phyloP scores from a whole-genome alignment of 352 stramenopile species.

The Phytophthora litchii region DNA sequence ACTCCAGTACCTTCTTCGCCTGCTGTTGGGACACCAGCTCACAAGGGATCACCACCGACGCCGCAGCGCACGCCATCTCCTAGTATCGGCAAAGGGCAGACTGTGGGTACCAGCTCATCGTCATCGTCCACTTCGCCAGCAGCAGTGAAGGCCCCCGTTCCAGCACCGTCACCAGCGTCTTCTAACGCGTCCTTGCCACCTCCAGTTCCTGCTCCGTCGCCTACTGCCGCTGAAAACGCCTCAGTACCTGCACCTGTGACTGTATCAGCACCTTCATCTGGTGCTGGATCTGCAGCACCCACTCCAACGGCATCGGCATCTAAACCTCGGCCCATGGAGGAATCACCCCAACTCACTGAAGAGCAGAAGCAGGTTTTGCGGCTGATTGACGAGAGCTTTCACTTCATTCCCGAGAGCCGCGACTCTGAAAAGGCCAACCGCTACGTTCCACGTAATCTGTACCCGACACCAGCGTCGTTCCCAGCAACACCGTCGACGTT shows the following conservation, averaged over 20 bases:
- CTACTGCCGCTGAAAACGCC: conserved; percentile 9
- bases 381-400: conserved; percentile 90
- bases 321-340: conserved; percentile 35
- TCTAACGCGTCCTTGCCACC: conserved; percentile 38
- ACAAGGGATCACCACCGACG: conserved; percentile 45
- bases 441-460: conserved; percentile 96
- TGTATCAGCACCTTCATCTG: conserved; percentile 21
- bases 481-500: conserved; percentile 88
- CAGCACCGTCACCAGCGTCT: conserved; percentile 30
- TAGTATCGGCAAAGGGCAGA: conserved; percentile 32
- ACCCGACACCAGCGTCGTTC: conserved; percentile 92
- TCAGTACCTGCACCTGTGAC: conserved; percentile 7
- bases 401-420: conserved; percentile 88
- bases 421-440: conserved; percentile 92
- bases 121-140: conserved; percentile 46
- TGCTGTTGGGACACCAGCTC: conserved; percentile 34
- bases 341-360: conserved; percentile 66
- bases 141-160: conserved; percentile 25
- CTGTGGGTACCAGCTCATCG: conserved; percentile 33
- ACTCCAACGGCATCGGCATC: conserved; percentile 33
- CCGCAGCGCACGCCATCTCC: conserved; percentile 44
- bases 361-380: conserved; percentile 82
- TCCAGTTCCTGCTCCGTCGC: conserved; percentile 31
- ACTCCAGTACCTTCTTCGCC: conserved; percentile 40
- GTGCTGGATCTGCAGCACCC: conserved; percentile 17